Percentiles rank a stretch among this genome's conserved stretches.
These are phyloP conservation scores for Didymella arachidicola DNA, from an alignment of 2,329 filamentous ascomycete species.

Conservation along the genomic window DNA sequence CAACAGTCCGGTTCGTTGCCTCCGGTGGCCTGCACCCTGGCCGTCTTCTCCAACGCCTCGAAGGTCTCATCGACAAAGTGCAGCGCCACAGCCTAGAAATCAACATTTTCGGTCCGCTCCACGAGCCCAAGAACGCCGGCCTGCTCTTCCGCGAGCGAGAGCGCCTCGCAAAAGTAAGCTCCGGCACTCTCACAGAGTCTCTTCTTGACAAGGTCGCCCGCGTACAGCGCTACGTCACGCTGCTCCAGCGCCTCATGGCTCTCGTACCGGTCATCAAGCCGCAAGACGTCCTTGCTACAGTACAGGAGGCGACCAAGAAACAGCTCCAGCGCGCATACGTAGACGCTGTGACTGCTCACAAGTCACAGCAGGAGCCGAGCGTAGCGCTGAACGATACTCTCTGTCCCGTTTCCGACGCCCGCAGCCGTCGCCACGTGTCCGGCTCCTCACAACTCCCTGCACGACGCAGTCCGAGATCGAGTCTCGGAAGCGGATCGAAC, in stretches of 20 bases:
- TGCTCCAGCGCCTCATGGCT: constrained; percentile 42
- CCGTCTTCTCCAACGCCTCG: constrained; percentile 46
- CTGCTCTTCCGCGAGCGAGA: constrained; percentile 41
- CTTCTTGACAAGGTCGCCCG: constrained; percentile 39
- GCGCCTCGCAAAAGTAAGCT: constrained; percentile 35
- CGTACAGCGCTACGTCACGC: constrained; percentile 39
- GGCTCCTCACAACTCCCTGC: neutral
- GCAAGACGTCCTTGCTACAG: constrained; percentile 27
- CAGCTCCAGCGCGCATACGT: constrained; percentile 36
- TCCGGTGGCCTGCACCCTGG: constrained; percentile 37
- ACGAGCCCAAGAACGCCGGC: constrained; percentile 34
- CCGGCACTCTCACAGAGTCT: constrained; percentile 25
- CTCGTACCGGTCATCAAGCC: constrained; percentile 35
- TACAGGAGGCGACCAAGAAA: constrained; percentile 32
- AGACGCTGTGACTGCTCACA: constrained; percentile 28
- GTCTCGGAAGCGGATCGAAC: constrained; percentile 1
- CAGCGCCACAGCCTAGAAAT: constrained; percentile 38
- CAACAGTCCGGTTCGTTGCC: constrained; percentile 38
- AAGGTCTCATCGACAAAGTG: constrained; percentile 46
- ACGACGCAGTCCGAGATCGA: constrained; percentile 23
- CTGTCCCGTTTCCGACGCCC: constrained; percentile 10
- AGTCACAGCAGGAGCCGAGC: neutral
- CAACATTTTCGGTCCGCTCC: constrained; percentile 40
- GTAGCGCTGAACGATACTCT: constrained; percentile 10
- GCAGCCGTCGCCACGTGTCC: constrained; percentile 15